Evolutionary conservation across 345 rosid species (phyloP).

Genomic region (Gossypium longicalyx): DNA sequence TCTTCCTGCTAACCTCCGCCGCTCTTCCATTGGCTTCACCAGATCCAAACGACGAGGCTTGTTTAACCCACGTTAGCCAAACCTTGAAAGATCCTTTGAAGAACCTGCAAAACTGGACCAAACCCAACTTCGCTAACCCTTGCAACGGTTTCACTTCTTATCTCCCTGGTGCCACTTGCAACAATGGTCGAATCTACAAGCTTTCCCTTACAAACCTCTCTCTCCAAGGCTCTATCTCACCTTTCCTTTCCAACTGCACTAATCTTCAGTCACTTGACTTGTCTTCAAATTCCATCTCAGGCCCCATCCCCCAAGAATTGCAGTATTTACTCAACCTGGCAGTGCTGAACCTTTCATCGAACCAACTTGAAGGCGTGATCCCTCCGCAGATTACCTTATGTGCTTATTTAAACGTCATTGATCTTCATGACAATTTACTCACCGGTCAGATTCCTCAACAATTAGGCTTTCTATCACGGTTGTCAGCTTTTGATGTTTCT

Average conservation of each 20-base stretch:
- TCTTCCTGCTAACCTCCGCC: conserved; percentile 33
- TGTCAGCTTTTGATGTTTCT: conserved; percentile 81
- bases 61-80: conserved; percentile 45
- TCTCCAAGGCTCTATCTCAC: conserved; percentile 77
- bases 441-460: conserved; percentile 70
- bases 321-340: conserved; percentile 79
- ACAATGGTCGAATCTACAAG: conserved; percentile 91
- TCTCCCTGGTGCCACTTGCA: conserved; percentile 76
- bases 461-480: conserved; percentile 59
- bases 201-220: conserved; percentile 67
- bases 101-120: conserved; percentile 83
- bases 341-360: conserved; percentile 87
- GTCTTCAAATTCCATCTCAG: conserved; percentile 73
- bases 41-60: conserved; percentile 64
- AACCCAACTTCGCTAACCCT: conserved; percentile 50
- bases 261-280: conserved; percentile 91
- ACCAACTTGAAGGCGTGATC: conserved; percentile 66
- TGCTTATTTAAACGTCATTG: conserved; percentile 84
- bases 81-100: conserved; percentile 63
- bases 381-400: conserved; percentile 70
- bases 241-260: conserved; percentile 74
- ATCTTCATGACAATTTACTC: conserved; percentile 70
- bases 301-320: conserved; percentile 66
- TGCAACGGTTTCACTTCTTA: conserved; percentile 71
- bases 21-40: conserved; percentile 29